Evolutionary conservation across 148 eudicot species (phyloP), one percentile per base, ranked within the genome.

Genomic region (Silene conica): DNA sequence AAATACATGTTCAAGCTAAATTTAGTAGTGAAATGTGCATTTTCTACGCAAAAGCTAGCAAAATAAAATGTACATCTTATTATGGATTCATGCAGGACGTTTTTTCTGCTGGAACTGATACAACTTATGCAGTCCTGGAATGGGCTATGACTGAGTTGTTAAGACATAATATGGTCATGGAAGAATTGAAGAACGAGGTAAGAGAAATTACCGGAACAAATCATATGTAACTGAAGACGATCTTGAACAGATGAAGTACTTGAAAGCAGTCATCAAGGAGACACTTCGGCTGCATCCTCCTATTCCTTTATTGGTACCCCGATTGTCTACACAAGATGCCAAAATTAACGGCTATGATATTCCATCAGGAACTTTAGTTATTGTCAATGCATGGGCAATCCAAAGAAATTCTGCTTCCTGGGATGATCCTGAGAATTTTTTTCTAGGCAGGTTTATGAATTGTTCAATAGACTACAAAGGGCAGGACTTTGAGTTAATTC

Each of bases 121-220:
- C 97, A 12, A 82, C 78, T 26, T 76, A 76, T 1, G 58, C 89
- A 18, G 76, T 81, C 19, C 68, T 85, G 63, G 92, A 80, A 45
- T 89, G 97, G 94, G 67, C 82, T 20, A 87, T 92, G 90, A 70
- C 87, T 1, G 93, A 91, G 73, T 86, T 89, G 56, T 18, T 91
- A 38, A 81, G 86, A 60, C 85, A 91, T 82, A 89, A 90, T 0
- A 50, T 23, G 66, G 70, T 73, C 21, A 81, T 89, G 88, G 75
- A 85, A 61, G 76, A 80, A 52, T 45, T 89, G 19, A 74, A 80
- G 34, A 69, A 72, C 11, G 82, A 84, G 54, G 73, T 84, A 3
- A 64, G 78, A 78, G 56, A 21, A 50, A 73, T 78, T 55, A 63
- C 74, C 14, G 62, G 76, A 67, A 46, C 74, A 48, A 67, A 58